These are phyloP conservation scores for Colletotrichum sp. DNA, from an alignment of 2,329 filamentous ascomycete species.

Conservation along the genomic window DNA sequence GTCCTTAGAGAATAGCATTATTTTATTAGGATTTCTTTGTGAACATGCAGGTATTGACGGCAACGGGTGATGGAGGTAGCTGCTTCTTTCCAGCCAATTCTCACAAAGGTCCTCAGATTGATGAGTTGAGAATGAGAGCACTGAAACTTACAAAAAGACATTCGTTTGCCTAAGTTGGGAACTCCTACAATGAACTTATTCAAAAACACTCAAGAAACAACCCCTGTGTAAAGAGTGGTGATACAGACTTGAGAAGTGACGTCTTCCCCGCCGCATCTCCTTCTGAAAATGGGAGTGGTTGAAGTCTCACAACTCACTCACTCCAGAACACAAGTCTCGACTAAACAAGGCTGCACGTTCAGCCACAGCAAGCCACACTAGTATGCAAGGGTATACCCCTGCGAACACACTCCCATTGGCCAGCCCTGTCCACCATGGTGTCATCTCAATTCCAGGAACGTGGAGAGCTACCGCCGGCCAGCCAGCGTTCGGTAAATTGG, in stretches of 20 bases:
- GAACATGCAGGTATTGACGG: not conserved
- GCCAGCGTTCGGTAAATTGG: not conserved
- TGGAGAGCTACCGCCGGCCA: not conserved
- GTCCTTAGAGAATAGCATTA: not conserved
- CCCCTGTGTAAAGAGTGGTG: not conserved
- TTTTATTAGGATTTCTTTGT: not conserved
- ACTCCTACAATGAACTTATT: not conserved
- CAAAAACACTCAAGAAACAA: not conserved
- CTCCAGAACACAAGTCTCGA: not conserved
- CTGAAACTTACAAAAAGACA: not conserved
- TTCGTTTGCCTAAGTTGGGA: not conserved
- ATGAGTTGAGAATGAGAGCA: not conserved
- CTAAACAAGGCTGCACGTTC: constrained; percentile 5
- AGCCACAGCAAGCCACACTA: constrained; percentile 5
- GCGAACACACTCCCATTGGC: not conserved
- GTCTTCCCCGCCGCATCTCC: not conserved
- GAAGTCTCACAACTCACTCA: not conserved
- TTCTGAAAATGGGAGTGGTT: not conserved
- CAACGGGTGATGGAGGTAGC: not conserved
- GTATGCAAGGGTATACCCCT: not conserved
- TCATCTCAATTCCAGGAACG: constrained; percentile 1
- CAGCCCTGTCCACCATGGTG: constrained; percentile 7
- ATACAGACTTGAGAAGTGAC: not conserved
- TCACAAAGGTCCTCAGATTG: not conserved
- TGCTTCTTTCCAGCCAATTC: not conserved